These are phyloP conservation scores for Flammula alnicola DNA, from an alignment of 1,284 basidiomycete species.

Conservation along the genomic window DNA sequence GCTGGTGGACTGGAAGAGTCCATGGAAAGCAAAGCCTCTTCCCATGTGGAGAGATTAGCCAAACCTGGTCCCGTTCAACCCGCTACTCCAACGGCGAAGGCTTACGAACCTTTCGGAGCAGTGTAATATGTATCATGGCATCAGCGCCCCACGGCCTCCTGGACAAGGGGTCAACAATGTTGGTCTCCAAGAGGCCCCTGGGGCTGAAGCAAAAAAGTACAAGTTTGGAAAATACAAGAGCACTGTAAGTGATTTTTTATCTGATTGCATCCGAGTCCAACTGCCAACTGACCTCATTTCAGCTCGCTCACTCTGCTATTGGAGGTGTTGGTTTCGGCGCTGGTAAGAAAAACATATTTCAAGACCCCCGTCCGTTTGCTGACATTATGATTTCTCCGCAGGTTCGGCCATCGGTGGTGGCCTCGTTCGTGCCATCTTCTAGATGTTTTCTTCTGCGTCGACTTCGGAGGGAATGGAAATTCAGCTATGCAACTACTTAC, in stretches of 20 bases:
- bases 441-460: slow-evolving; percentile 9
- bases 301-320: slow-evolving; percentile 65
- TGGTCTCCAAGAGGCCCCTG: slow-evolving; percentile 43
- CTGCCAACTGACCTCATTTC: not conserved
- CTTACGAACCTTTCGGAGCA: slow-evolving; percentile 44
- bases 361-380: not conserved
- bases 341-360: slow-evolving; percentile 39
- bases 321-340: slow-evolving; percentile 68
- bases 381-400: slow-evolving; percentile 9
- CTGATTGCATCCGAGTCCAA: not conserved
- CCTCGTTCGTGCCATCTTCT: slow-evolving; percentile 35
- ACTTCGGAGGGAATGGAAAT: not conserved
- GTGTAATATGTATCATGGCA: slow-evolving; percentile 41
- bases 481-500: too few species aligned
- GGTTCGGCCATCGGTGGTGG: slow-evolving; percentile 35
- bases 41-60: slow-evolving; percentile 56
- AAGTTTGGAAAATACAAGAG: slow-evolving; percentile 63
- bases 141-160: slow-evolving; percentile 37
- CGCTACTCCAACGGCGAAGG: slow-evolving; percentile 28
- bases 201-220: slow-evolving; percentile 56
- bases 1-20: slow-evolving; percentile 60
- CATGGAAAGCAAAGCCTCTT: slow-evolving; percentile 60
- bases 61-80: slow-evolving; percentile 31
- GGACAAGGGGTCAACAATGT: slow-evolving; percentile 37
- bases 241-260: slow-evolving; percentile 45